These are phyloP conservation scores for Xylariales sp. DNA, from an alignment of 2,329 filamentous ascomycete species.

Conservation along the genomic window DNA sequence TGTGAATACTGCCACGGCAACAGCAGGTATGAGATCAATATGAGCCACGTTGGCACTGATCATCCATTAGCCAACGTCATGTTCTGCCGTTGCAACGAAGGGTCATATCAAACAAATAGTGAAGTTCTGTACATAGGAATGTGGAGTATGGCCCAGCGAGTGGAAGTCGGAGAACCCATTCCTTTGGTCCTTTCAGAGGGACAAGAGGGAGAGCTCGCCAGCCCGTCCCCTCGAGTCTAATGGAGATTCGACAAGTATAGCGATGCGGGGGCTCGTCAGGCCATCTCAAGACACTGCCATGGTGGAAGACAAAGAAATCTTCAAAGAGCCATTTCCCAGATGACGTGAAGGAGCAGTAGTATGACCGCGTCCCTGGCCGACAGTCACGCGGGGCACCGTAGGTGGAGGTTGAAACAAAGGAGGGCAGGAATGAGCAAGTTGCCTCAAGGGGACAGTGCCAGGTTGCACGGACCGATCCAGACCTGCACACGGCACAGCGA, in stretches of 20 bases:
- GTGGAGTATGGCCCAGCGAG: conserved; percentile 21
- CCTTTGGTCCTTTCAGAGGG: conserved; percentile 13
- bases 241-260: background rate
- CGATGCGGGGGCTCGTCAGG: background rate
- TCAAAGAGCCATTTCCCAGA: background rate
- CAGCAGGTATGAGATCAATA: conserved; percentile 21
- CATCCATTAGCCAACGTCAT: conserved; percentile 9
- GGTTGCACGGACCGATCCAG: conserved; percentile 5
- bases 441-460: background rate
- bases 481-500: background rate
- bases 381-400: background rate
- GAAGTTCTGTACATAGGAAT: conserved; percentile 22
- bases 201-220: background rate
- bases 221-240: background rate
- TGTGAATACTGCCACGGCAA: conserved; percentile 25
- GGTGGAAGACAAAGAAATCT: conserved; percentile 5
- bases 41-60: conserved; percentile 24
- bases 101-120: conserved; percentile 12
- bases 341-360: background rate
- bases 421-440: conserved; percentile 8
- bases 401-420: conserved; percentile 6
- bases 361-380: background rate
- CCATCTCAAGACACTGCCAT: conserved; percentile 1
- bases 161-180: conserved; percentile 20
- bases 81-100: conserved; percentile 19